Evolutionary conservation across 345 rosid genomes (phyloP).

Genomic region (Linum tenue): DNA sequence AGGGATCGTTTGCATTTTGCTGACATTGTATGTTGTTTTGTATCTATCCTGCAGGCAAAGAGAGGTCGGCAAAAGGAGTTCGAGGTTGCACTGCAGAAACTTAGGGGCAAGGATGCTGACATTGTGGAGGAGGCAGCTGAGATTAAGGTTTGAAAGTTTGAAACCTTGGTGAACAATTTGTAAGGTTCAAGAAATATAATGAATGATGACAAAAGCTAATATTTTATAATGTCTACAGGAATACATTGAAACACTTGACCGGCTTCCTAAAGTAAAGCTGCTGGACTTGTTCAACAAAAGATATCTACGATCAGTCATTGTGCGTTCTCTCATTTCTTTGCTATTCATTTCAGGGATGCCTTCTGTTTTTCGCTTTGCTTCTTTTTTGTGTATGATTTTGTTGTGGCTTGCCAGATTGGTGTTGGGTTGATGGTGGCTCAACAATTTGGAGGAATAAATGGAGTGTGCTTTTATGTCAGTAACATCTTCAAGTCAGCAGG

Average conservation of each 20-base stretch:
- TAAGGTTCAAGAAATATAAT: conserved; percentile 7
- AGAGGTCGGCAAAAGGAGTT: conserved; percentile 51
- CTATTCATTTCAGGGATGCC: background rate
- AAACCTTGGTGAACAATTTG: background rate
- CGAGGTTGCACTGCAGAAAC: conserved; percentile 56
- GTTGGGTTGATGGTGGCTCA: conserved; percentile 85
- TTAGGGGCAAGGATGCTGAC: conserved; percentile 72
- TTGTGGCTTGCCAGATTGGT: conserved; percentile 17
- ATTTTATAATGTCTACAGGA: conserved; percentile 40
- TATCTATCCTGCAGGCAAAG: conserved; percentile 47
- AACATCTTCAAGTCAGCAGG: conserved; percentile 77
- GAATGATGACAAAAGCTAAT: background rate
- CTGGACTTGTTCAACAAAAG: conserved; percentile 64
- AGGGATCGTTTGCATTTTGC: background rate
- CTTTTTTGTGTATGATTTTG: conserved; percentile 13
- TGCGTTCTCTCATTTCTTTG: conserved; percentile 17
- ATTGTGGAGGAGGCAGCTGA: conserved; percentile 64
- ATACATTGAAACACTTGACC: conserved; percentile 57
- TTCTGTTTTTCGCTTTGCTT: background rate
- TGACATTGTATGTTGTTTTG: background rate
- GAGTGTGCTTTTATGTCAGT: conserved; percentile 69
- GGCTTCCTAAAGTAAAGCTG: conserved; percentile 60
- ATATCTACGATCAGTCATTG: conserved; percentile 66
- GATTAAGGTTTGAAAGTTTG: conserved; percentile 42
- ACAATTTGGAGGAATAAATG: conserved; percentile 93